Conservation (phyloP, 164 flowering plant genomes). For the Nelumbo lutea region DNA sequence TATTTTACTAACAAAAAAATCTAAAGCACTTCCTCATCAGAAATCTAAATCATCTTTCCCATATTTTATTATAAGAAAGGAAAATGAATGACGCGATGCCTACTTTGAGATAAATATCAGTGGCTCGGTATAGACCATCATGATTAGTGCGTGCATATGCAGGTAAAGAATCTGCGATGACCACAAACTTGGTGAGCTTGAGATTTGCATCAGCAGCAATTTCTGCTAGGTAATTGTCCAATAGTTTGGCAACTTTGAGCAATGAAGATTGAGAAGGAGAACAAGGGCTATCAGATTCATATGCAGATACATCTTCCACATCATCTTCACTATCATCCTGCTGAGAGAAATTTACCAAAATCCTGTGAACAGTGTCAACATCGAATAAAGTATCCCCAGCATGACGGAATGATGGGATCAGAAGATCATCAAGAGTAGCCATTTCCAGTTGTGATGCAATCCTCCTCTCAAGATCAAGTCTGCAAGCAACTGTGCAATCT, state of each 20-base stretch:
- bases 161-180: constrained; percentile 73
- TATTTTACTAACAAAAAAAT: no score
- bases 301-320: constrained; percentile 52
- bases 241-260: constrained; percentile 59
- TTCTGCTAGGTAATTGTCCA: constrained; percentile 87
- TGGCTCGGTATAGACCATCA: constrained; percentile 83
- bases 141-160: constrained; percentile 63
- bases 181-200: constrained; percentile 66
- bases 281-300: constrained; percentile 58
- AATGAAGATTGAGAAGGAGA: constrained; percentile 74
- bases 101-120: constrained; percentile 83
- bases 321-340: constrained; percentile 75
- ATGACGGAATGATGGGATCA: constrained; percentile 73
- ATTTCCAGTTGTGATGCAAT: constrained; percentile 72
- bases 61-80: not conserved
- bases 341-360: constrained; percentile 70
- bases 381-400: constrained; percentile 73
- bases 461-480: constrained; percentile 79
- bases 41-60: no score
- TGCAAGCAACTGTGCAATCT: constrained; percentile 53
- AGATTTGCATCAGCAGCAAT: constrained; percentile 92
- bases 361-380: constrained; percentile 80
- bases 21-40: no score
- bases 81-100: constrained; percentile 7
- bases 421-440: constrained; percentile 78